Evolutionary conservation across 2,329 filamentous ascomycete species (phyloP).

Genomic region (Mycocentrospora acerina): DNA sequence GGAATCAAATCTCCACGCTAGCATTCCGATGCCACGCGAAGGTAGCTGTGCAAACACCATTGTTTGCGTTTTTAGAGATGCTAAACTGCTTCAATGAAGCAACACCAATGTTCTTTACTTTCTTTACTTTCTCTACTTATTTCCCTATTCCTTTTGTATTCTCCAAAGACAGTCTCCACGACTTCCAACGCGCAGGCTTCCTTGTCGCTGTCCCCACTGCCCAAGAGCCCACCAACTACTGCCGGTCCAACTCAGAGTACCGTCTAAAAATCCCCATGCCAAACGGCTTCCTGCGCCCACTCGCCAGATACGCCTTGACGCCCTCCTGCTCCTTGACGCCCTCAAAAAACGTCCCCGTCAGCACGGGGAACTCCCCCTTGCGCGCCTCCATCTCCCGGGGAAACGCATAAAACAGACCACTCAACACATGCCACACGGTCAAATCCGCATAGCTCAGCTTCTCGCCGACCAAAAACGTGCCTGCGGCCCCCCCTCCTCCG

Average conservation of each 20-base stretch:
- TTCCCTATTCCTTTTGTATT: too few species aligned
- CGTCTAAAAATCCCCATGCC: conserved; percentile 67
- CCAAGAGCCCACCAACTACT: too few species aligned
- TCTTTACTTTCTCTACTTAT: too few species aligned
- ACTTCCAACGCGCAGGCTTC: not conserved
- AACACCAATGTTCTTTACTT: too few species aligned
- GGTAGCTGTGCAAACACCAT: too few species aligned
- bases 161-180: not conserved
- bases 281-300: conserved; percentile 64
- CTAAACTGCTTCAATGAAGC: too few species aligned
- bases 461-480: conserved; percentile 67
- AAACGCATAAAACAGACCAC: conserved; percentile 64
- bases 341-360: conserved; percentile 64
- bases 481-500: conserved; percentile 56
- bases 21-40: too few species aligned
- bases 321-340: conserved; percentile 63
- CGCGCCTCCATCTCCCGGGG: conserved; percentile 64
- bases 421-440: conserved; percentile 68
- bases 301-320: conserved; percentile 69
- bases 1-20: too few species aligned
- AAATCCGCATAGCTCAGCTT: conserved; percentile 71
- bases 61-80: too few species aligned
- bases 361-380: conserved; percentile 58
- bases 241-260: conserved; percentile 70
- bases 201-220: too few species aligned